phyloP scores from a whole-genome alignment of 805 yeast species.

The Huiozyma sinensis region DNA sequence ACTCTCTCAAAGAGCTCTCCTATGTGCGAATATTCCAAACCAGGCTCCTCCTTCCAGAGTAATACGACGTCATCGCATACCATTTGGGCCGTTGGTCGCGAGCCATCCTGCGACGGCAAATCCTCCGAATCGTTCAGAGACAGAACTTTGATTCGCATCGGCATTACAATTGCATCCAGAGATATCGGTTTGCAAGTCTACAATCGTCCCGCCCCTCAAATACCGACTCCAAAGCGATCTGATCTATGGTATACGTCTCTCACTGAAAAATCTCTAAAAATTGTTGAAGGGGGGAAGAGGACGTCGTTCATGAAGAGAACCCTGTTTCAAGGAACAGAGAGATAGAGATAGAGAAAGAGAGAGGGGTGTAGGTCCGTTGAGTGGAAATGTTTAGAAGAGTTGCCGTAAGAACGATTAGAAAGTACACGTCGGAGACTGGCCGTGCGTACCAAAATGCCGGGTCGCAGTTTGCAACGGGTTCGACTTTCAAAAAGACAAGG shows the following conservation, averaged over 20 bases:
- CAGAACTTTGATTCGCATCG: constrained; percentile 16
- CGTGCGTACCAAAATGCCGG: neutral
- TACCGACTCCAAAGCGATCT: too few species aligned
- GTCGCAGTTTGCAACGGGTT: neutral
- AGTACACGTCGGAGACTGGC: neutral
- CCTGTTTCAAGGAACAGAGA: too few species aligned
- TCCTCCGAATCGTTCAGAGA: constrained; percentile 16
- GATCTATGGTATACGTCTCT: too few species aligned
- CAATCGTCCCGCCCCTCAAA: too few species aligned
- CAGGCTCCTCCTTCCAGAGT: constrained; percentile 59
- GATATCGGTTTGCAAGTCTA: too few species aligned
- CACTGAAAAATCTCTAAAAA: too few species aligned
- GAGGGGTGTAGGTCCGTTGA: neutral
- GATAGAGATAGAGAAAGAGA: too few species aligned
- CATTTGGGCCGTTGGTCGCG: constrained; percentile 48
- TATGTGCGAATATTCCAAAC: constrained; percentile 46
- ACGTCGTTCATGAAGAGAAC: too few species aligned
- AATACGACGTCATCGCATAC: constrained; percentile 49
- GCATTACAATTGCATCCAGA: constrained; percentile 7
- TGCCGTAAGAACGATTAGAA: neutral
- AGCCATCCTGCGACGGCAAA: constrained; percentile 6
- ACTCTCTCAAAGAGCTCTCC: constrained; percentile 43
- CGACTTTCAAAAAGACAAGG: neutral
- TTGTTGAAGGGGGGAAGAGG: too few species aligned
- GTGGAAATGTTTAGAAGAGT: neutral